Evolutionary conservation across 108 stramenopile species (phyloP), one percentile per base, ranked within the genome.

Genomic region (Asterionellopsis glacialis): DNA sequence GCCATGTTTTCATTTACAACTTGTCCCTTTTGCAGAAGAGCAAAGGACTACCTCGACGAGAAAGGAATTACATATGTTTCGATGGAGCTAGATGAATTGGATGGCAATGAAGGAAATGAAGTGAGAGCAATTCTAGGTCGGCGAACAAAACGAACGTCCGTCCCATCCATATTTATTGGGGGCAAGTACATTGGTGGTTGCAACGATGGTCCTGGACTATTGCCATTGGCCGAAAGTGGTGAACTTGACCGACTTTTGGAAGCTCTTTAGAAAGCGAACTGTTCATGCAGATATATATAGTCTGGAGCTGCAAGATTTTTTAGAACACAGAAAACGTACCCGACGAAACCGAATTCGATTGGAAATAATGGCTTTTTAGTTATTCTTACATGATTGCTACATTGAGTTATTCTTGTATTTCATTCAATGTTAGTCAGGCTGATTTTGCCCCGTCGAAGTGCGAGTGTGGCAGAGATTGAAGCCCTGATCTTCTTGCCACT

Each of bases 1-100:
- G 72, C 71, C 16, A 75, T 88, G 76, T 84, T 74, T 47, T 62
- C 67, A 13, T 88, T 88, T 44, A 75, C 83, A 1, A 75, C 81
- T 4, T 88, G 87, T 67, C 87, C 87, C 38, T 84, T 84, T 55
- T 88, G 87, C 65, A 58, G 77, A 25, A 61, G 72, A 48, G 87
- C 87, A 44, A 88, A 84, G 61, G 81, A 81, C 48, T 71, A 60
- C 52, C 44, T 88, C 12, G 76, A 84, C 22, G 69, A 70, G 24
- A 45, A 70, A 45, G 76, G 72, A 11, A 77, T 82, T 40, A 22
- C 55, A 11, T 84, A 84, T 54, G 55, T 21, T 0, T 38, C 76
- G 1, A 64, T 88, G 10, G 87, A 81, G 50, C 53, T 88, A 19
- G 85, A 86, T 58, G 67, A 68, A 38, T 52, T 80, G 45, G 77